These are phyloP conservation scores for Hortaea werneckii DNA, from an alignment of 2,329 filamentous ascomycete species.

Conservation along the genomic window DNA sequence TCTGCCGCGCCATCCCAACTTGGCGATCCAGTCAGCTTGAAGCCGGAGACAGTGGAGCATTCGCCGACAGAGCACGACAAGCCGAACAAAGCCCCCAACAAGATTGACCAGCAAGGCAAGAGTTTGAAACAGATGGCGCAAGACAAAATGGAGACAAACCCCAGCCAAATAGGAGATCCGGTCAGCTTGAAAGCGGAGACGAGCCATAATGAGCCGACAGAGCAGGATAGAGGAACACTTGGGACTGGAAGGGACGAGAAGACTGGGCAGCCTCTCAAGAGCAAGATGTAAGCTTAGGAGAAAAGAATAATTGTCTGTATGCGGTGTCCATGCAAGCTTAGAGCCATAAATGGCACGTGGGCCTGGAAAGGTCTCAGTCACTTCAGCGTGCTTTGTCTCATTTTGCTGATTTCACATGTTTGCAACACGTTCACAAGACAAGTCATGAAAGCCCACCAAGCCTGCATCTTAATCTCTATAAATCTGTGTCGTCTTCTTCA, in stretches of 20 bases:
- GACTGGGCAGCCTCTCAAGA: conserved; percentile 14
- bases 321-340: no score
- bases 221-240: conserved; percentile 19
- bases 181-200: conserved; percentile 28
- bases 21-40: conserved; percentile 27
- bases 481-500: no score
- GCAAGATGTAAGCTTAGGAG: conserved; percentile 18
- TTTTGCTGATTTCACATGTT: no score
- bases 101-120: conserved; percentile 4
- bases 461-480: no score
- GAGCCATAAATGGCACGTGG: no score
- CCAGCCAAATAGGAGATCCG: conserved; percentile 23
- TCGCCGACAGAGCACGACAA: conserved; percentile 18
- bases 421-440: no score
- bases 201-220: conserved; percentile 17
- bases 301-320: no score
- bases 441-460: no score
- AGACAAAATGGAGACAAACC: conserved; percentile 19
- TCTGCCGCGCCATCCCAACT: conserved; percentile 4
- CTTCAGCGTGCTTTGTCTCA: no score
- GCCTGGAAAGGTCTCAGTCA: no score
- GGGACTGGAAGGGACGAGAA: conserved; percentile 6
- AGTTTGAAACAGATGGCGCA: conserved; percentile 17
- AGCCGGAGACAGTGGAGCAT: conserved; percentile 25
- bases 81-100: conserved; percentile 5